phyloP scores from a whole-genome alignment of 2,329 filamentous ascomycete genomes.

The Elsinoe australis region DNA sequence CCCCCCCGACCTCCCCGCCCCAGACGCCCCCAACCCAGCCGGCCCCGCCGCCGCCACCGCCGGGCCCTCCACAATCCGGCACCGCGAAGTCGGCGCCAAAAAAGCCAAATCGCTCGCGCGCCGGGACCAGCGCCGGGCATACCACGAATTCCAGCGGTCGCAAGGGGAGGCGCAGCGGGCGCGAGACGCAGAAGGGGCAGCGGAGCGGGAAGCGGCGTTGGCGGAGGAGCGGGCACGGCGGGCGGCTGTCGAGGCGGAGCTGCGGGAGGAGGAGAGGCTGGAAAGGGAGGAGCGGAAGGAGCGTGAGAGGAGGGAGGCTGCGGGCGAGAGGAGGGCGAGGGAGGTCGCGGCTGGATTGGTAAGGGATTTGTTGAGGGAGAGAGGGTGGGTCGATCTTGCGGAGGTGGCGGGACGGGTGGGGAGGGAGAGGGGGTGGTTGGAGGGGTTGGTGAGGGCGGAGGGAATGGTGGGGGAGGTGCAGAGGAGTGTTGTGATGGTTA shows the following conservation, averaged over 20 bases:
- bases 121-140: slow-evolving; percentile 37
- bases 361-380: slow-evolving; percentile 27
- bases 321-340: slow-evolving; percentile 32
- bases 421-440: slow-evolving; percentile 37
- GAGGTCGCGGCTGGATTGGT: slow-evolving; percentile 30
- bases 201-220: slow-evolving; percentile 39
- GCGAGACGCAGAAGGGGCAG: slow-evolving; percentile 36
- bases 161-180: slow-evolving; percentile 41
- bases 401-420: slow-evolving; percentile 37
- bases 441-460: slow-evolving; percentile 36
- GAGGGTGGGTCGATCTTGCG: slow-evolving; percentile 31
- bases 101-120: slow-evolving; percentile 43
- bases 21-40: slow-evolving; percentile 22
- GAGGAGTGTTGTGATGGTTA: slow-evolving; percentile 31
- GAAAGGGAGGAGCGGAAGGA: slow-evolving; percentile 36
- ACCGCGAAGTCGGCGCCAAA: slow-evolving; percentile 39
- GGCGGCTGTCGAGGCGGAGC: slow-evolving; percentile 36
- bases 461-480: slow-evolving; percentile 31
- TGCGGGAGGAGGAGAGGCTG: slow-evolving; percentile 35
- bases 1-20: neutral
- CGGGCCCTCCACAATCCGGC: slow-evolving; percentile 17
- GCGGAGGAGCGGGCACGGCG: slow-evolving; percentile 36
- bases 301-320: slow-evolving; percentile 32
- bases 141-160: slow-evolving; percentile 44
- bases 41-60: slow-evolving; percentile 31